phyloP scores from a whole-genome alignment of 352 stramenopile species.

The Pythium aristosporum region DNA sequence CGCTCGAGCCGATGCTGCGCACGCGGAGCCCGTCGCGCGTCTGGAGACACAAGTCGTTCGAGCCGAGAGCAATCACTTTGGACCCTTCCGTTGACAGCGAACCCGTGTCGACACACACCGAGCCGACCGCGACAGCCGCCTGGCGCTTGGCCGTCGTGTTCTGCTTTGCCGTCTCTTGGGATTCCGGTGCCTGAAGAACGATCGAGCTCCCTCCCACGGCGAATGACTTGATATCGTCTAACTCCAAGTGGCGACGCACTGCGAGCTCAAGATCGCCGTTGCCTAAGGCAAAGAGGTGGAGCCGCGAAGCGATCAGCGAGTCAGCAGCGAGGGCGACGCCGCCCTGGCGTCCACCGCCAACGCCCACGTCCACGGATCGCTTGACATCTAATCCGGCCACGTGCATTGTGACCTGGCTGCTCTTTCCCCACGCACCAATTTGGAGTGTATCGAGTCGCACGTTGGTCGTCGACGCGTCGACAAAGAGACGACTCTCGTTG shows the following conservation, averaged over 20 bases:
- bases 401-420: slow-evolving; percentile 3
- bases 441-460: slow-evolving; percentile 6
- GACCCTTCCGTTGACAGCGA: background rate
- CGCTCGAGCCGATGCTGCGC: background rate
- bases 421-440: background rate
- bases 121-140: background rate
- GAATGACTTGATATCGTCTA: slow-evolving; percentile 1
- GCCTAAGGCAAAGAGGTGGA: slow-evolving; percentile 3
- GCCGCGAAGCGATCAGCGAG: slow-evolving; percentile 9
- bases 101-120: background rate
- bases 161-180: background rate
- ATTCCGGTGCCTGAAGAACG: background rate
- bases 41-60: slow-evolving; percentile 1
- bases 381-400: background rate
- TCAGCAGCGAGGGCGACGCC: background rate
- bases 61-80: background rate
- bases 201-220: background rate
- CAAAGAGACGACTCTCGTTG: slow-evolving; percentile 9
- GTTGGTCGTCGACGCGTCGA: background rate
- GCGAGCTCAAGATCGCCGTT: background rate
- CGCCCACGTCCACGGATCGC: background rate
- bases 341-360: background rate
- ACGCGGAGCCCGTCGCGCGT: slow-evolving; percentile 7
- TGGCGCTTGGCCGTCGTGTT: background rate
- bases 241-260: background rate